A percentile compares a stretch with the other conserved stretches of the same genome.
phyloP scores from a whole-genome alignment of 73 alveolate genomes.

The Uronychia setigera region DNA sequence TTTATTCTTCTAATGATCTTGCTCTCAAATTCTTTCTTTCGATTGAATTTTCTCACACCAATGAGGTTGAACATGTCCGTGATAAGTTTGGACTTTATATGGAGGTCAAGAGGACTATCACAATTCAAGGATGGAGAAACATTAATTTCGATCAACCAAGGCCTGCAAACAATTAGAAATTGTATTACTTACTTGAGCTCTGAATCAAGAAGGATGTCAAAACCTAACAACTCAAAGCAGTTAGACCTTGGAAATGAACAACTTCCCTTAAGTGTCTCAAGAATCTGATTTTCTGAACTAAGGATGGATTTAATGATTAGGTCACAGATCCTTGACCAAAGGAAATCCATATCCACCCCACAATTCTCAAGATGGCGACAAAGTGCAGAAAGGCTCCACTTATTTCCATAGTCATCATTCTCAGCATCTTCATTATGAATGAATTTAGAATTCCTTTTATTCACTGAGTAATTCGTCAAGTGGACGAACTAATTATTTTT shows the following conservation, averaged over 20 bases:
- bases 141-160: conserved; percentile 92
- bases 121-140: conserved; percentile 81
- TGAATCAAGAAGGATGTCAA: conserved; percentile 77
- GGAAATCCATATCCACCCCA: conserved; percentile 46
- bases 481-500: conserved; percentile 23
- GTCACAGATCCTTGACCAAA: conserved; percentile 70
- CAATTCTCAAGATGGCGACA: conserved; percentile 45
- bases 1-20: background rate
- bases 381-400: conserved; percentile 15
- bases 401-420: conserved; percentile 4
- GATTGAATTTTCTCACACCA: conserved; percentile 50
- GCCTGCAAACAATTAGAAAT: conserved; percentile 21
- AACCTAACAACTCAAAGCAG: conserved; percentile 57
- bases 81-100: conserved; percentile 75
- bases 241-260: conserved; percentile 26
- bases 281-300: conserved; percentile 15
- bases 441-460: conserved; percentile 71
- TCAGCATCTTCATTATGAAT: conserved; percentile 16
- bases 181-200: conserved; percentile 60
- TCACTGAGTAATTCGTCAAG: conserved; percentile 65
- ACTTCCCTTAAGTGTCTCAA: background rate
- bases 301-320: conserved; percentile 52
- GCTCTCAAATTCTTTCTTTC: background rate
- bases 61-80: conserved; percentile 80
- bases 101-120: conserved; percentile 81